Percentiles rank a stretch among this genome's conserved stretches.
Evolutionary conservation across 371 early-diverging fungal genomes (phyloP).

Genomic region (Mucor lusitanicus): DNA sequence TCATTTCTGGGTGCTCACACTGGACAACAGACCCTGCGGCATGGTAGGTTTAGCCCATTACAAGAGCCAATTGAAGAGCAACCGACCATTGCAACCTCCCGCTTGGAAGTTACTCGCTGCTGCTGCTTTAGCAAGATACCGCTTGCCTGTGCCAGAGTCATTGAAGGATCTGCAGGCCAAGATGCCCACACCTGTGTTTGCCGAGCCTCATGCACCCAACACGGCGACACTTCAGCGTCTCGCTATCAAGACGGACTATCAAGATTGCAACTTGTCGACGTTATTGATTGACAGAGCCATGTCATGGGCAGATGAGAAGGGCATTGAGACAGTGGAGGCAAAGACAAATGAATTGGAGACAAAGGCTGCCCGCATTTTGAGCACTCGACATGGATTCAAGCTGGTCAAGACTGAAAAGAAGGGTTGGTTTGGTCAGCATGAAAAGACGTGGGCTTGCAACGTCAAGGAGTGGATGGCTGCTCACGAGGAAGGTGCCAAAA

Average conservation of each 20-base stretch:
- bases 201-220: slow-evolving; percentile 27
- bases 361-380: slow-evolving; percentile 34
- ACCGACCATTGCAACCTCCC: slow-evolving; percentile 20
- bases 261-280: slow-evolving; percentile 43
- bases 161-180: slow-evolving; percentile 19
- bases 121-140: slow-evolving; percentile 17
- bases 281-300: slow-evolving; percentile 44
- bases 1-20: slow-evolving; percentile 50
- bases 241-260: slow-evolving; percentile 35
- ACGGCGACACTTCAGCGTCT: slow-evolving; percentile 41
- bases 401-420: slow-evolving; percentile 28
- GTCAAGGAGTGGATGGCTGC: slow-evolving; percentile 23
- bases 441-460: slow-evolving; percentile 26
- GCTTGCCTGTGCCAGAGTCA: slow-evolving; percentile 18
- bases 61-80: slow-evolving; percentile 17
- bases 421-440: slow-evolving; percentile 46
- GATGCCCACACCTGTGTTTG: slow-evolving; percentile 21
- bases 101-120: slow-evolving; percentile 28
- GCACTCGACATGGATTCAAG: slow-evolving; percentile 42
- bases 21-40: slow-evolving; percentile 39
- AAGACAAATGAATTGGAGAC: slow-evolving; percentile 38
- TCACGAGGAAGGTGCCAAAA: slow-evolving; percentile 17
- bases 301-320: slow-evolving; percentile 41
- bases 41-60: slow-evolving; percentile 43
- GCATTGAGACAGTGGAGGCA: slow-evolving; percentile 37